Evolutionary conservation across 2,329 filamentous ascomycete genomes (phyloP).

Genomic region (Coleophoma cylindrospora): DNA sequence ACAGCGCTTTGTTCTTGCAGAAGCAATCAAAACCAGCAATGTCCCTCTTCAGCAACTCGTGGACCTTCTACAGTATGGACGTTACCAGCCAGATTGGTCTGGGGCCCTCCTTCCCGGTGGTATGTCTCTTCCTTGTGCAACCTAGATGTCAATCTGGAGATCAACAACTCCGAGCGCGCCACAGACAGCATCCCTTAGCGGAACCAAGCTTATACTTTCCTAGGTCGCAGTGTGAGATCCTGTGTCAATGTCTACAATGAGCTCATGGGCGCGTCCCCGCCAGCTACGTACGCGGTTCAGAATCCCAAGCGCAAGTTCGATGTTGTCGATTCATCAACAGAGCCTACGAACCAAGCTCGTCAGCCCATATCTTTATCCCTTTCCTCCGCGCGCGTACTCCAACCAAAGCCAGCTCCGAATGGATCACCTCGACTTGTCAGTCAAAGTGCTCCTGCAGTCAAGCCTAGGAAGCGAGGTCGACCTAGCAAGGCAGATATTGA

Average conservation of each 20-base stretch:
- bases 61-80: slow-evolving; percentile 35
- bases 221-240: slow-evolving; percentile 22
- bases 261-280: slow-evolving; percentile 7
- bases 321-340: slow-evolving; percentile 9
- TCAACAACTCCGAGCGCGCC: neutral
- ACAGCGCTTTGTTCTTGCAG: slow-evolving; percentile 39
- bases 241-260: slow-evolving; percentile 22
- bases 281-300: slow-evolving; percentile 3
- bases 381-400: slow-evolving; percentile 15
- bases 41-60: slow-evolving; percentile 38
- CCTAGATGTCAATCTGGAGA: too few relatives aligned
- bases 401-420: slow-evolving; percentile 21
- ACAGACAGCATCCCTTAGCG: slow-evolving; percentile 4
- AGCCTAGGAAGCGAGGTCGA: slow-evolving; percentile 22
- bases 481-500: slow-evolving; percentile 25
- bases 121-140: slow-evolving; percentile 22
- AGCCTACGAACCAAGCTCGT: slow-evolving; percentile 15
- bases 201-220: slow-evolving; percentile 3
- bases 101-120: slow-evolving; percentile 43
- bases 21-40: slow-evolving; percentile 42
- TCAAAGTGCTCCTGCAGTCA: slow-evolving; percentile 1
- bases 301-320: slow-evolving; percentile 20
- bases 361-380: slow-evolving; percentile 13
- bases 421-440: slow-evolving; percentile 1
- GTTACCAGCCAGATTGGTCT: slow-evolving; percentile 40